phyloP scores from a whole-genome alignment of 371 early-diverging fungal species.

The Sporodiniella umbellata region DNA sequence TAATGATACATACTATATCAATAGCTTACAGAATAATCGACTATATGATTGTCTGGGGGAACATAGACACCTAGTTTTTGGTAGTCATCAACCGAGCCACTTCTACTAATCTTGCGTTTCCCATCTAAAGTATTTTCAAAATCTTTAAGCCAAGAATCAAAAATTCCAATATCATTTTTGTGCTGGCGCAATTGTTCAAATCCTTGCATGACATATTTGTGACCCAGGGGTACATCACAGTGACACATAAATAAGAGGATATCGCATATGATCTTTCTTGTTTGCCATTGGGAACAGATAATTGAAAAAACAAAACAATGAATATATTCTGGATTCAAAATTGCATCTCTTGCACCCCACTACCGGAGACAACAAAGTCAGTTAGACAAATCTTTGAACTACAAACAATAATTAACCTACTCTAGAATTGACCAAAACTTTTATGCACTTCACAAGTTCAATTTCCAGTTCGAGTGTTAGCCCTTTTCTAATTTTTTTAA shows the following conservation, averaged over 20 bases:
- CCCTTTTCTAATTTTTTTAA: too few relatives aligned
- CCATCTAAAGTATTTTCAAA: slow-evolving; percentile 69
- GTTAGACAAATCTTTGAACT: background rate
- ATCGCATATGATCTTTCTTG: slow-evolving; percentile 69
- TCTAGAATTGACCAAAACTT: slow-evolving; percentile 64
- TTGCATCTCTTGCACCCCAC: slow-evolving; percentile 74
- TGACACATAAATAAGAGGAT: slow-evolving; percentile 75
- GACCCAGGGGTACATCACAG: slow-evolving; percentile 68
- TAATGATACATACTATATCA: background rate
- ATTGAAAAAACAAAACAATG: slow-evolving; percentile 68
- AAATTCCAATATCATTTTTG: slow-evolving; percentile 51
- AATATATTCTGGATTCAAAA: slow-evolving; percentile 59
- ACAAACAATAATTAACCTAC: slow-evolving; percentile 13
- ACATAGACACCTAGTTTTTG: slow-evolving; percentile 50
- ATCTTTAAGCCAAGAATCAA: slow-evolving; percentile 76
- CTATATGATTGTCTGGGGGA: slow-evolving; percentile 62
- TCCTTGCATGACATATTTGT: slow-evolving; percentile 55
- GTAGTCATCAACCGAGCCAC: slow-evolving; percentile 62
- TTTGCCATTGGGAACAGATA: slow-evolving; percentile 64
- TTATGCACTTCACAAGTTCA: slow-evolving; percentile 73
- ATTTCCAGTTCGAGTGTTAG: slow-evolving; percentile 62
- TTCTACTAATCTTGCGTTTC: slow-evolving; percentile 60
- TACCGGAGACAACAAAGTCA: too few relatives aligned
- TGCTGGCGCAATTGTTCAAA: slow-evolving; percentile 48
- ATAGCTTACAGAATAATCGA: slow-evolving; percentile 61